A percentile compares a stretch with the other conserved stretches of the same genome.
Conservation (phyloP, 768 basidiomycete genomes). For the Russula olivacea region DNA sequence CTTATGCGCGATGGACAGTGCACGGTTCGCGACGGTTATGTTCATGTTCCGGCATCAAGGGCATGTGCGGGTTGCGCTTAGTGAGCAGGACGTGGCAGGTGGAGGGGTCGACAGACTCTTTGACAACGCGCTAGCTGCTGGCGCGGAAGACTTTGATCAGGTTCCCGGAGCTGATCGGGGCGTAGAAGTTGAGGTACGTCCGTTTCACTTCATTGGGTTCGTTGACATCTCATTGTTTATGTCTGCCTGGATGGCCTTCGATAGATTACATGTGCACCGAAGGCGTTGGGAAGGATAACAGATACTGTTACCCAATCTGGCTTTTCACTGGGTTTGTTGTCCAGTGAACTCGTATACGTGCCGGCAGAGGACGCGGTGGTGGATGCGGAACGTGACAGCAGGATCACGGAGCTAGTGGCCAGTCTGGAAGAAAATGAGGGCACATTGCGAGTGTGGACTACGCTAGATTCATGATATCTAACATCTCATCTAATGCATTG, state of each 20-base stretch:
- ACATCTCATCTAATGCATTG: neutral
- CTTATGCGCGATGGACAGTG: neutral
- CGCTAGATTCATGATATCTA: conserved; percentile 13
- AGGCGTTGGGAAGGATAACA: conserved; percentile 17
- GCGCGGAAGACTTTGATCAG: conserved; percentile 25
- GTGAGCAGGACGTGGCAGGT: neutral
- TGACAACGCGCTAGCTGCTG: conserved; percentile 16
- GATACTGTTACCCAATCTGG: conserved; percentile 10
- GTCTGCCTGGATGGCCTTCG: neutral
- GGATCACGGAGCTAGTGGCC: conserved; percentile 16
- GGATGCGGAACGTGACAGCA: conserved; percentile 18
- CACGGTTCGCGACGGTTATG: conserved; percentile 23
- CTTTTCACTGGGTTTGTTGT: conserved; percentile 17
- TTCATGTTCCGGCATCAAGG: conserved; percentile 24
- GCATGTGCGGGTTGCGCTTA: conserved; percentile 19
- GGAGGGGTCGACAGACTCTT: conserved; percentile 17
- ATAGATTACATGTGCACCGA: conserved; percentile 23
- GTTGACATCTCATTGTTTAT: neutral
- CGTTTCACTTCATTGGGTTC: neutral
- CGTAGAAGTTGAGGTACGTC: conserved; percentile 19
- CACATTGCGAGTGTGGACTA: conserved; percentile 26
- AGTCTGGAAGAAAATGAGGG: conserved; percentile 23
- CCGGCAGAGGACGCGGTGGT: conserved; percentile 27
- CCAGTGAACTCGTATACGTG: conserved; percentile 21
- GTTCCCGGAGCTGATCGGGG: neutral